These are phyloP conservation scores for Trichophyton equinum DNA, from an alignment of 2,329 filamentous ascomycete genomes.

Conservation along the genomic window DNA sequence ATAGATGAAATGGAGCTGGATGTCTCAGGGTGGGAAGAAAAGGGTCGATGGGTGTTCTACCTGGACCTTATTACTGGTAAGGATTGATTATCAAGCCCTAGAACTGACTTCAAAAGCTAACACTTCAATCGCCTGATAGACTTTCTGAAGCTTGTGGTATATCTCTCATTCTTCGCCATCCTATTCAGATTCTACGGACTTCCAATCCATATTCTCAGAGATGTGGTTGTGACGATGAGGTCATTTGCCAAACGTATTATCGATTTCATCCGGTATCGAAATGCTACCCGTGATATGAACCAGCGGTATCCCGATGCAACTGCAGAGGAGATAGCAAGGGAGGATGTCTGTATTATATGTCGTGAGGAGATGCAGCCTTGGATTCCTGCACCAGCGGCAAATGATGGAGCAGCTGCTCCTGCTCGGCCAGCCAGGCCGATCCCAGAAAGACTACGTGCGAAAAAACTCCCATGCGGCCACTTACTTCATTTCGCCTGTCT, in stretches of 20 bases:
- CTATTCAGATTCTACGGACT: constrained; percentile 88
- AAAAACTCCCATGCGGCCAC: constrained; percentile 93
- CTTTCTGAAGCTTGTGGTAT: constrained; percentile 80
- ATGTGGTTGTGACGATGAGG: constrained; percentile 84
- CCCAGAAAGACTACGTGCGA: constrained; percentile 74
- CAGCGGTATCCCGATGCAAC: constrained; percentile 80
- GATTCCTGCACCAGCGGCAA: constrained; percentile 40
- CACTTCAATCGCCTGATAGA: constrained; percentile 39
- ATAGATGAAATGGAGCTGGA: constrained; percentile 91
- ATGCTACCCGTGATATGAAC: constrained; percentile 90
- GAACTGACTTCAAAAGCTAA: constrained; percentile 5
- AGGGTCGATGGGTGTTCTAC: constrained; percentile 82
- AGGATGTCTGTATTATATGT: constrained; percentile 96
- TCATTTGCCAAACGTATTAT: constrained; percentile 84
- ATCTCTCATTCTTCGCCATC: constrained; percentile 84
- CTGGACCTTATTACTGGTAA: constrained; percentile 71
- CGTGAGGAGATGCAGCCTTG: constrained; percentile 88
- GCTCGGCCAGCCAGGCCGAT: constrained; percentile 32
- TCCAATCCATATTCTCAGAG: constrained; percentile 90
- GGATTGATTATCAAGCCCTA: constrained; percentile 15
- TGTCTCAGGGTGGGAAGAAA: constrained; percentile 90
- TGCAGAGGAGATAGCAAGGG: constrained; percentile 65
- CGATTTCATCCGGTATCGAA: constrained; percentile 78
- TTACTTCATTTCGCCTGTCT: constrained; percentile 90
- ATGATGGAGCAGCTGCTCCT: constrained; percentile 20